These are phyloP conservation scores for Verbascum thapsus DNA, from an alignment of 257 asterid species.

Conservation along the genomic window DNA sequence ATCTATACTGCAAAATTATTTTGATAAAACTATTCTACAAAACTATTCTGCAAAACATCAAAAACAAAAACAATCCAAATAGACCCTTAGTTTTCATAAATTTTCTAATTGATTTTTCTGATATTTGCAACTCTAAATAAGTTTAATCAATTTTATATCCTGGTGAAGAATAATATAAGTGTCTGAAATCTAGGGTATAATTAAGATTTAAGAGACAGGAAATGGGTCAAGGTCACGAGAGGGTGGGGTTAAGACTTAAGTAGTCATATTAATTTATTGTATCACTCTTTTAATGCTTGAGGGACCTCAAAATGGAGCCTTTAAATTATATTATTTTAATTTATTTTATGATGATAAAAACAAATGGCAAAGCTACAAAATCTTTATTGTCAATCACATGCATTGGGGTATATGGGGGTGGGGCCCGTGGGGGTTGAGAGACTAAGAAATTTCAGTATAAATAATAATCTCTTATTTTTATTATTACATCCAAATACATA, in stretches of 20 bases:
- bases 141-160: no score
- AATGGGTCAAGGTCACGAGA: no score
- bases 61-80: no score
- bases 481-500: constrained; percentile 45
- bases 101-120: no score
- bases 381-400: constrained; percentile 80
- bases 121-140: no score
- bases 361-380: constrained; percentile 81
- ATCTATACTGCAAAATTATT: no score
- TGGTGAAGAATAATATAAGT: no score
- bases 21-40: no score
- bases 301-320: constrained; percentile 64
- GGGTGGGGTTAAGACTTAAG: no score
- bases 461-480: constrained; percentile 21
- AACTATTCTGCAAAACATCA: no score
- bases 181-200: constrained; percentile 44
- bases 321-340: constrained; percentile 24
- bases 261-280: constrained; percentile 46
- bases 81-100: no score
- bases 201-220: constrained; percentile 35
- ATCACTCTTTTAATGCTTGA: constrained; percentile 44
- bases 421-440: no score
- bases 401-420: constrained; percentile 38
- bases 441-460: constrained; percentile 5
- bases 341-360: constrained; percentile 46